Percentiles rank a stretch among this genome's conserved stretches.
These are phyloP conservation scores for Exophiala spinifera DNA, from an alignment of 2,329 filamentous ascomycete genomes.

Conservation along the genomic window DNA sequence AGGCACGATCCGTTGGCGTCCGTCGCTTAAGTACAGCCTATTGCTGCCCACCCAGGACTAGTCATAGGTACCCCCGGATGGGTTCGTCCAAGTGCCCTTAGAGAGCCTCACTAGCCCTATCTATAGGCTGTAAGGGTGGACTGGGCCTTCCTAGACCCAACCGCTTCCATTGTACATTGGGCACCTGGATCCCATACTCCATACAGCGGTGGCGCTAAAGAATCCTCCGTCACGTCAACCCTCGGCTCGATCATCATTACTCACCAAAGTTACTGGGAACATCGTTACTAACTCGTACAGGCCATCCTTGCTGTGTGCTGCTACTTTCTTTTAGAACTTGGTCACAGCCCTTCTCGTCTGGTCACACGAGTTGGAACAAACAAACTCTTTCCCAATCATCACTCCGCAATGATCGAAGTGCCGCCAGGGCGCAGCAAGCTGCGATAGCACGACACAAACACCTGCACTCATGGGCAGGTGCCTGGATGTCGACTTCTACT, in stretches of 20 bases:
- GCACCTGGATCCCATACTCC: too few relatives aligned
- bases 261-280: background rate
- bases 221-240: background rate
- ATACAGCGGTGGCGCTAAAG: too few relatives aligned
- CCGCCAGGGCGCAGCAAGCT: constrained; percentile 18
- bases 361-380: too few relatives aligned
- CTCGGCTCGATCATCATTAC: background rate
- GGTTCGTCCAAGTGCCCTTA: too few relatives aligned
- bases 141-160: too few relatives aligned
- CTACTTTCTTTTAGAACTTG: background rate
- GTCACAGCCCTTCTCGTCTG: background rate
- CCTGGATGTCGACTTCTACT: constrained; percentile 24
- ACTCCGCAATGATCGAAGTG: constrained; percentile 17
- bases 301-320: background rate
- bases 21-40: too few relatives aligned
- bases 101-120: too few relatives aligned
- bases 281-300: background rate
- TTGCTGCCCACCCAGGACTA: too few relatives aligned
- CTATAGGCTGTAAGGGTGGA: too few relatives aligned
- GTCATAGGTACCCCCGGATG: too few relatives aligned
- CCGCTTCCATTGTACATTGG: too few relatives aligned
- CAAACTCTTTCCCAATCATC: background rate
- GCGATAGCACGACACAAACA: constrained; percentile 18
- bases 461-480: constrained; percentile 25
- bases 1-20: too few relatives aligned